These are phyloP conservation scores for Arabidopsis hybrid DNA, from an alignment of 441 rosid genomes.

Conservation along the genomic window DNA sequence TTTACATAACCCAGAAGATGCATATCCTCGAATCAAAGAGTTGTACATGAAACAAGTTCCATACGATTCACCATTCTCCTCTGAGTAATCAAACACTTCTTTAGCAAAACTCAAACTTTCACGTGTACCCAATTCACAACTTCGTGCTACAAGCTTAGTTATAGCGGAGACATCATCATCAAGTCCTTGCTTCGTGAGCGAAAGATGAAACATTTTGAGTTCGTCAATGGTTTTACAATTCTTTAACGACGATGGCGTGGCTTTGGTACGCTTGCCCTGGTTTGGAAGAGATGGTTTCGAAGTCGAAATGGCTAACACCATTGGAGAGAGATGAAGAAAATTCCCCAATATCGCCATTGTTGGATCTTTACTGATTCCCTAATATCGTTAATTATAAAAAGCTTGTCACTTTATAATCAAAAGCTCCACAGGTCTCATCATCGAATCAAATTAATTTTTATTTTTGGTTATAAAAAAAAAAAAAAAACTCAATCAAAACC, in stretches of 20 bases:
- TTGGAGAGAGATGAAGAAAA: conserved; percentile 40
- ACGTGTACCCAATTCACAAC: conserved; percentile 54
- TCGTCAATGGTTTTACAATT: conserved; percentile 52
- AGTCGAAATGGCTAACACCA: conserved; percentile 41
- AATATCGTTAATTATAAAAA: neutral
- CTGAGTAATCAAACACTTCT: conserved; percentile 51
- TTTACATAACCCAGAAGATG: conserved; percentile 52
- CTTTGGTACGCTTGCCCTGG: neutral
- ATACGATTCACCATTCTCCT: conserved; percentile 44
- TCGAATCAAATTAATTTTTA: too few relatives aligned
- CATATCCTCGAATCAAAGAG: conserved; percentile 66
- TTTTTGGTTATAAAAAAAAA: too few relatives aligned
- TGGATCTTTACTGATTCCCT: conserved; percentile 16
- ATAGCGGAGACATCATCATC: conserved; percentile 21
- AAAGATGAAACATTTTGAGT: conserved; percentile 54
- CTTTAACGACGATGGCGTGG: conserved; percentile 33
- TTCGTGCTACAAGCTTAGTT: conserved; percentile 51
- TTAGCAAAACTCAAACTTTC: conserved; percentile 64
- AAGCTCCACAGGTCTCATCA: neutral
- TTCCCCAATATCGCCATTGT: conserved; percentile 47
- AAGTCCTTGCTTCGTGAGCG: conserved; percentile 49
- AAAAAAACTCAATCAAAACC: too few relatives aligned
- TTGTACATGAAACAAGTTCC: conserved; percentile 64
- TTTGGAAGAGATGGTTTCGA: conserved; percentile 15
- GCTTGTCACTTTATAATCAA: neutral